Evolutionary conservation across 768 basidiomycete genomes (phyloP).

Genomic region (Trametes villosa): DNA sequence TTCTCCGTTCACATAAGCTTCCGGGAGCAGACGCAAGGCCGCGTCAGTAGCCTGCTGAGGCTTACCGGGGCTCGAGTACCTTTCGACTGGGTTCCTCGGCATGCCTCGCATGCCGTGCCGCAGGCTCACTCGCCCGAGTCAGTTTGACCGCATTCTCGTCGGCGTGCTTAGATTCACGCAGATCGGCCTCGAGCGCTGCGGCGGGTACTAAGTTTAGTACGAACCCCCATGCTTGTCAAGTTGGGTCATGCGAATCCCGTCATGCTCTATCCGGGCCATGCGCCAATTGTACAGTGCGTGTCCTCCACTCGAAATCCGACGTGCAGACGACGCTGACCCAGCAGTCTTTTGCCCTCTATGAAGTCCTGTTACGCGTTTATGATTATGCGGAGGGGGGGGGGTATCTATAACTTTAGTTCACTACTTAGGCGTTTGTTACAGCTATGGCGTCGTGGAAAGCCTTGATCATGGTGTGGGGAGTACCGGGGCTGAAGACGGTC

Average conservation of each 20-base stretch:
- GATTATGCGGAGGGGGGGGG: too few species aligned
- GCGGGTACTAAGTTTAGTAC: not conserved
- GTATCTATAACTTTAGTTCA: too few species aligned
- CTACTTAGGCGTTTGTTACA: too few species aligned
- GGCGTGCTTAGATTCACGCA: not conserved
- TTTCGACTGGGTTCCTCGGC: not conserved
- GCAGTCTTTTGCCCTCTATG: too few species aligned
- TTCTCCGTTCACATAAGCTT: conserved; percentile 2
- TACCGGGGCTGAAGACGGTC: too few species aligned
- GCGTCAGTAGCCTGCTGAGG: not conserved
- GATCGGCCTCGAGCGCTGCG: not conserved
- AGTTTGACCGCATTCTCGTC: not conserved
- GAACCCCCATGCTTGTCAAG: not conserved
- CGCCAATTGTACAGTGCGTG: not conserved
- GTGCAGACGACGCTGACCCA: too few species aligned
- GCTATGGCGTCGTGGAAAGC: too few species aligned
- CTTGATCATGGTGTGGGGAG: too few species aligned
- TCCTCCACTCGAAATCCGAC: not conserved
- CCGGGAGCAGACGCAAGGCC: not conserved
- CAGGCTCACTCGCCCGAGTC: not conserved
- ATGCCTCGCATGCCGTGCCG: not conserved
- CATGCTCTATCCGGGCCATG: not conserved
- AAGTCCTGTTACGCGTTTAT: too few species aligned
- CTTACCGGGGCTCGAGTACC: not conserved
- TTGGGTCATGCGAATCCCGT: not conserved